Evolutionary conservation across 345 rosid species (phyloP), one percentile per base, ranked within the genome.

Genomic region (Theobroma cacao): DNA sequence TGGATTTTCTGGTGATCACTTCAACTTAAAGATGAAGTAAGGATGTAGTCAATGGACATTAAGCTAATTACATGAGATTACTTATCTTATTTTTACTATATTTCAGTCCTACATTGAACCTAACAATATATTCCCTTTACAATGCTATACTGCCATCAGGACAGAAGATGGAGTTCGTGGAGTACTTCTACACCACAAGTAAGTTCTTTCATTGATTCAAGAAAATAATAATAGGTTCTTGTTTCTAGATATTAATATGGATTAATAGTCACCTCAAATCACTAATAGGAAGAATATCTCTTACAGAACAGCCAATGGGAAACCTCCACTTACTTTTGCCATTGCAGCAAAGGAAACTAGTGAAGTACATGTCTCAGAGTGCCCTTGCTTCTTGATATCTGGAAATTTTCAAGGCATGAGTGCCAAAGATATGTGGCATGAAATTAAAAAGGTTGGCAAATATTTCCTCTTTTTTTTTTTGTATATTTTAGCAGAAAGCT

Each of bases 361-460:
- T 77, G 91, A 77, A 77, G 88, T 93, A 47, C 87, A 78, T 74
- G 90, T 93, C 79, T 90, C 97, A 3, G 83, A 90, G 69, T 93
- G 97, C 73, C 97, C 97, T 58, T 86, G 80, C 83, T 93, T 93
- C 75, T 20, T 89, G 72, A 83, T 91, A 85, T 87, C 93, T 2
- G 95, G 97, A 28, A 74, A 78, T 76, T 82, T 85, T 17, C 75
- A 74, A 31, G 85, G 88, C 76, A 72, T 91, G 79, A 87, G 90
- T 24, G 94, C 95, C n/a, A 89, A 88, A 86, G 94, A 91, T 68
- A 91, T 93, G 95, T 93, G 99, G 99, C 84, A 91, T 80, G 97
- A 96, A 77, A 88, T 96, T 18, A 92, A 92, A 81, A 85, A 90
- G 97, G 99, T 94, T 68, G 66, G 60, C n/a, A n/a, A n/a, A n/a